Evolutionary conservation across 2,329 filamentous ascomycete species (phyloP).

Genomic region (Anthostomella pinea): DNA sequence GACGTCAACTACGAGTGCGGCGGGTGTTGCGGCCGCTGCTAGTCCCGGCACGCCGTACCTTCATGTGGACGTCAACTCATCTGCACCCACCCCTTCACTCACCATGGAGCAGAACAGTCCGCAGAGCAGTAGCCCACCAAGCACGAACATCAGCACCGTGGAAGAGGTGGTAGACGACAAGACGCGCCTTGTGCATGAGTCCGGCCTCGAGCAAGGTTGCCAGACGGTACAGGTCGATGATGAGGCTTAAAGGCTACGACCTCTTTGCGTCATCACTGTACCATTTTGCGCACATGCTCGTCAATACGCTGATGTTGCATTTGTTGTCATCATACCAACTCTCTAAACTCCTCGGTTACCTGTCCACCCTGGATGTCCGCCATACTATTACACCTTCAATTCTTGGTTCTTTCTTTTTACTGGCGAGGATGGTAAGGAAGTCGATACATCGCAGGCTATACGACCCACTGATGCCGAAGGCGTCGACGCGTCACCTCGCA

Average conservation of each 20-base stretch:
- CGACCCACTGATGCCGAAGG: too few species aligned
- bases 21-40: conserved; percentile 19
- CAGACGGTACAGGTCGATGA: conserved; percentile 14
- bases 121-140: conserved; percentile 63
- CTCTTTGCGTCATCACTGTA: neutral
- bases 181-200: conserved; percentile 13
- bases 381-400: too few species aligned
- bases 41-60: conserved; percentile 37
- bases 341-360: too few species aligned
- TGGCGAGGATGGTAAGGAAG: too few species aligned
- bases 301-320: neutral
- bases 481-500: too few species aligned
- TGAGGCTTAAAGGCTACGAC: conserved; percentile 6
- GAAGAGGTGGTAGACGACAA: conserved; percentile 35
- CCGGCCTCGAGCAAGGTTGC: conserved; percentile 11
- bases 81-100: conserved; percentile 62
- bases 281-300: neutral
- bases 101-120: conserved; percentile 69
- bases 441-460: too few species aligned
- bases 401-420: too few species aligned
- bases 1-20: conserved; percentile 4
- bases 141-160: conserved; percentile 56
- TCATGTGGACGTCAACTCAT: conserved; percentile 48
- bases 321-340: too few species aligned
- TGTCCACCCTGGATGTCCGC: too few species aligned